Evolutionary conservation across 2,329 filamentous ascomycete species (phyloP), one percentile per base, ranked within the genome.

Genomic region (Albophoma yamanashiensis): DNA sequence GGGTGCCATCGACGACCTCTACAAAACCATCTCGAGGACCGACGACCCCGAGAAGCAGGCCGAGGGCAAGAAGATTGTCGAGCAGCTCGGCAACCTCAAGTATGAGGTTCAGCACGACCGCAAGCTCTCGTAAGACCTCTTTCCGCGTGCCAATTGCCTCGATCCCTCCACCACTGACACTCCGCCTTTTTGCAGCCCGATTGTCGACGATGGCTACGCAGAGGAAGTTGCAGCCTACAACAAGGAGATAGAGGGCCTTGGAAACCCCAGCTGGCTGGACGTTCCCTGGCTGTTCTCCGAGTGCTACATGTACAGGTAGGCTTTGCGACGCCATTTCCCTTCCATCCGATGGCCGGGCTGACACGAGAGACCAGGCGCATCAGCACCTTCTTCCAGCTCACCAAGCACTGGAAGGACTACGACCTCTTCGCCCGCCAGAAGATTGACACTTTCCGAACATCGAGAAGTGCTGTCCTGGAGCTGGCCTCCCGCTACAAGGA

Each of bases 41-140:
- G 78, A 82, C 42, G 84, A 91, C 58, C 74, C 85, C 12, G 81
- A 84, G 61, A 89, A 88, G 70, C 75, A 80, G 40, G 82, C 83
- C 31, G 94, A 97, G 73, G 94, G 94, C 68, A 97, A 97, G 79
- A 80, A 78, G 67, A 92, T 99, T 62, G 82, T 96, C 50, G 85
- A 89, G 70, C 83, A 89, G 65, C 80, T 99, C 15, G 88, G 88
- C 6, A 83, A 81, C 65, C 81, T 99, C 68, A 99, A 99, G 76
- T 97, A 97, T 75, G 93, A 97, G 76, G 78, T 97, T 53, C 90
- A 96, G 72, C 94, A 99, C 71, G 87, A 97, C 73, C 85, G 92
- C 52, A 78, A 84, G 64, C 75, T 97, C 67, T 87, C 82, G 89
- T 93, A 79, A 38, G 64, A 83, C 60, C 38, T 27, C 39, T 22